Percentiles rank a stretch among this genome's conserved stretches.
These are phyloP conservation scores for Penicillium sclerotiorum DNA, from an alignment of 2,329 filamentous ascomycete species.

Conservation along the genomic window DNA sequence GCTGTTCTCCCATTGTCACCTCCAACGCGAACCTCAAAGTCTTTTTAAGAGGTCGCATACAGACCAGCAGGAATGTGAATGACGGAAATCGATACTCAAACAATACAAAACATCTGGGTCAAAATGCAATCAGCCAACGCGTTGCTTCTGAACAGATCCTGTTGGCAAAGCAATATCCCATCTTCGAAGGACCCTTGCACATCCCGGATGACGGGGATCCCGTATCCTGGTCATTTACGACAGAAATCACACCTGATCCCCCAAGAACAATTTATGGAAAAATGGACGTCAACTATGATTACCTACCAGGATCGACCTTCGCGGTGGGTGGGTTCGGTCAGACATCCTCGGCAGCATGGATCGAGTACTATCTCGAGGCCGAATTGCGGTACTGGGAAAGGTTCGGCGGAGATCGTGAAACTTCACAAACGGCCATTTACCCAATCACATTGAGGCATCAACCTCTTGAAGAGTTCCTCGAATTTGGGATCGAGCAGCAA, in stretches of 20 bases:
- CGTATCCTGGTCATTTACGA: conserved; percentile 4
- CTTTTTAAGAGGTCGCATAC: conserved; percentile 5
- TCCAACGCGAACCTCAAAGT: conserved; percentile 1
- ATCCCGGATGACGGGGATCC: not conserved
- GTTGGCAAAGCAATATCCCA: not conserved
- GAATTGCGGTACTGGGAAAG: conserved; percentile 2
- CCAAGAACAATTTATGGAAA: conserved; percentile 1
- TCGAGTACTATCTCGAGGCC: conserved; percentile 7
- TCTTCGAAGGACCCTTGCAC: conserved; percentile 4
- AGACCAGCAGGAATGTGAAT: not conserved
- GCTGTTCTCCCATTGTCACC: conserved; percentile 2
- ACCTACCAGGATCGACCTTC: conserved; percentile 2
- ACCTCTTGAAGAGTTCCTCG: not conserved
- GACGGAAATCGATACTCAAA: not conserved
- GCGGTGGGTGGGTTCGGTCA: not conserved
- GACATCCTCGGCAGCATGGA: conserved; percentile 1
- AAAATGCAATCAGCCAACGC: not conserved
- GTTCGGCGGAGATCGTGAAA: not conserved
- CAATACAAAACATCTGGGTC: not conserved
- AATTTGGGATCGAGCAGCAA: conserved; percentile 1
- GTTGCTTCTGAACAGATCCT: conserved; percentile 5
- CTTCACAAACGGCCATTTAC: not conserved
- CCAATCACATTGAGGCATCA: not conserved
- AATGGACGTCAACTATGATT: not conserved
- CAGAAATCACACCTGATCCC: conserved; percentile 1